Evolutionary conservation across 495 filamentous ascomycete genomes (phyloP).

Genomic region (Podospora pseudocomata): DNA sequence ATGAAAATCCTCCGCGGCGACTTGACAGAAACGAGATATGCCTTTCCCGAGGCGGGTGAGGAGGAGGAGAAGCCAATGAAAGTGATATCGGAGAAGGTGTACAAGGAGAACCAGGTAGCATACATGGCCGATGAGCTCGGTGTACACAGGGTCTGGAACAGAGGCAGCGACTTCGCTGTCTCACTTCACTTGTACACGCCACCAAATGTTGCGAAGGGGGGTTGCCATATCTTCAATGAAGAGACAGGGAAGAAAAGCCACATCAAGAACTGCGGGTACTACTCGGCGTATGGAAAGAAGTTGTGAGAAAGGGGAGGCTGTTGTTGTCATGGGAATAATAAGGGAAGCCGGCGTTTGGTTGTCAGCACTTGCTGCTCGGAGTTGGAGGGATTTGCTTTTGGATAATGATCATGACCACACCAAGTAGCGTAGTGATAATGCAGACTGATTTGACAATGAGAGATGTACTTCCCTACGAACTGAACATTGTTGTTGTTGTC

Average conservation of each 20-base stretch:
- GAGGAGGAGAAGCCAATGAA: slow-evolving; percentile 49
- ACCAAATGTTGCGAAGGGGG: slow-evolving; percentile 73
- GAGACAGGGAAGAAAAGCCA: slow-evolving; percentile 69
- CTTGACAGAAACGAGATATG: slow-evolving; percentile 75
- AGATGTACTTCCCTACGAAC: neutral
- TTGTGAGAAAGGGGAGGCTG: slow-evolving; percentile 17
- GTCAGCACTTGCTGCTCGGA: neutral
- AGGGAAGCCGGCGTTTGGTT: neutral
- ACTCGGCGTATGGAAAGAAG: slow-evolving; percentile 52
- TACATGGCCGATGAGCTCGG: slow-evolving; percentile 57
- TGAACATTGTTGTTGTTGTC: neutral
- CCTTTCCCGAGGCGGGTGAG: slow-evolving; percentile 59
- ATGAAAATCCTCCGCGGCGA: slow-evolving; percentile 70
- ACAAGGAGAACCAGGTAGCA: slow-evolving; percentile 46
- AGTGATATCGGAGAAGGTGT: slow-evolving; percentile 51
- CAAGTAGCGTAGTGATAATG: neutral
- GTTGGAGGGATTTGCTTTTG: neutral
- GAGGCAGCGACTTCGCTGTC: slow-evolving; percentile 69
- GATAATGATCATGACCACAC: neutral
- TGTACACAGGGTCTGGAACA: slow-evolving; percentile 77
- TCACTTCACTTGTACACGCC: slow-evolving; percentile 90
- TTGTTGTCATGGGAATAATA: neutral
- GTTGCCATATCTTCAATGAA: slow-evolving; percentile 69
- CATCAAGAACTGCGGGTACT: slow-evolving; percentile 62
- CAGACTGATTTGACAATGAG: slow-evolving; percentile 1